These are phyloP conservation scores for Taxillus chinensis DNA, from an alignment of 164 flowering plant genomes.

Conservation along the genomic window DNA sequence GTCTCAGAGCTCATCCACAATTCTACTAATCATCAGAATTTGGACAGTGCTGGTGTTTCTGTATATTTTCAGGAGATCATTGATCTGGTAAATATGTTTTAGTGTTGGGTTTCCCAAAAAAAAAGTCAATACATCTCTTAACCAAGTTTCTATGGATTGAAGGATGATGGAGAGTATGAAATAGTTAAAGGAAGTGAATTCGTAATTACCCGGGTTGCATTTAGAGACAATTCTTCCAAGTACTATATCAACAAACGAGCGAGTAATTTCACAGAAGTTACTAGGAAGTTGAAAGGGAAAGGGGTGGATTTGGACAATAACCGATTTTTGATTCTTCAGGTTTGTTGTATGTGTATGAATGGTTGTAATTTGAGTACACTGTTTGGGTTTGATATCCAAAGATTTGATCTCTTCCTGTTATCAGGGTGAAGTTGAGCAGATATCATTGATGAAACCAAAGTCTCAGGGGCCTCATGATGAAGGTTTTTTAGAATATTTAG, in stretches of 20 bases:
- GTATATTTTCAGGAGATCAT: conserved; percentile 91
- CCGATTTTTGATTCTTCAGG: conserved; percentile 96
- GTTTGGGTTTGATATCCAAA: background rate
- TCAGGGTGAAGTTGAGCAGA: conserved; percentile 99
- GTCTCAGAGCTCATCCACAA: conserved; percentile 96
- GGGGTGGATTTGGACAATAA: conserved; percentile 96
- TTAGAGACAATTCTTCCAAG: conserved; percentile 85
- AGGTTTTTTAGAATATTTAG: conserved; percentile 94
- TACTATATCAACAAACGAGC: conserved; percentile 71
- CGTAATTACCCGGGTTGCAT: conserved; percentile 72
- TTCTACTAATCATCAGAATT: conserved; percentile 90
- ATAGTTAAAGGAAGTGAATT: conserved; percentile 82
- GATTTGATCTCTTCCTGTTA: conserved; percentile 6
- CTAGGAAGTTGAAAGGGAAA: conserved; percentile 77
- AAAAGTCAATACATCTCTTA: background rate
- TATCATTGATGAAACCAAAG: conserved; percentile 96
- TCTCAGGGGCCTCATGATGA: conserved; percentile 95
- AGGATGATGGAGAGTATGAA: conserved; percentile 87
- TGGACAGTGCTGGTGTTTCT: conserved; percentile 90
- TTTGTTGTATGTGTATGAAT: conserved; percentile 8
- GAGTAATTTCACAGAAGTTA: conserved; percentile 91
- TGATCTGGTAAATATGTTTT: conserved; percentile 51
- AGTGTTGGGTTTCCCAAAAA: background rate
- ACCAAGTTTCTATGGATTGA: conserved; percentile 3
- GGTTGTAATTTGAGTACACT: conserved; percentile 1